These are phyloP conservation scores for Lactarius pseudohatsudake DNA, from an alignment of 768 basidiomycete species.

Conservation along the genomic window DNA sequence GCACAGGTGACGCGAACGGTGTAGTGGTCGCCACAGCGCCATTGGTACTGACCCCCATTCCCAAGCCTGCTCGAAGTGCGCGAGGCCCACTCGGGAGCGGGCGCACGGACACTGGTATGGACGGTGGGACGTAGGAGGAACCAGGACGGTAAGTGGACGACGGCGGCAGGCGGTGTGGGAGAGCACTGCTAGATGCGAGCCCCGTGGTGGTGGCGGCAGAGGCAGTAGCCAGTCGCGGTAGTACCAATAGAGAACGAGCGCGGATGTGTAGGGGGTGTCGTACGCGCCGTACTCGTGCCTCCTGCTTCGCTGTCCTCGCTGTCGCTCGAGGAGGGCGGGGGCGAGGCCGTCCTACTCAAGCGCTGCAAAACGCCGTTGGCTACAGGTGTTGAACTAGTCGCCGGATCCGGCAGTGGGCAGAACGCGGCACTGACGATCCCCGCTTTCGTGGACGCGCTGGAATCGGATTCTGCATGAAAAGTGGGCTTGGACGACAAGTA, in stretches of 20 bases:
- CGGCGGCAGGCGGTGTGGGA: slow-evolving; percentile 23
- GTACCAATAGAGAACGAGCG: slow-evolving; percentile 19
- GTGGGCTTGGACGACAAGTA: background rate
- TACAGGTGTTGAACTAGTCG: slow-evolving; percentile 9
- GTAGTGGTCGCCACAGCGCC: background rate
- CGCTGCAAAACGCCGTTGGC: slow-evolving; percentile 7
- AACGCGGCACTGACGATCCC: background rate
- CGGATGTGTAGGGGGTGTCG: slow-evolving; percentile 25
- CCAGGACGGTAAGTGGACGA: slow-evolving; percentile 27
- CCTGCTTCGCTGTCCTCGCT: slow-evolving; percentile 28
- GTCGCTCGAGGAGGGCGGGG: slow-evolving; percentile 14
- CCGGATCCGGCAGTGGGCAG: background rate
- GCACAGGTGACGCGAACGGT: background rate
- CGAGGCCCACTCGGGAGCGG: slow-evolving; percentile 30
- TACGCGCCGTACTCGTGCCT: background rate
- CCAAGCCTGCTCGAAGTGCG: slow-evolving; percentile 25
- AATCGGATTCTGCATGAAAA: background rate
- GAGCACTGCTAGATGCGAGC: slow-evolving; percentile 1
- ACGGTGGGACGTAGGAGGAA: slow-evolving; percentile 22
- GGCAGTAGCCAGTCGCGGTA: background rate
- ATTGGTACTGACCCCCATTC: background rate
- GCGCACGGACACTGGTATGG: slow-evolving; percentile 21
- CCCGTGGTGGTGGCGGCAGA: background rate
- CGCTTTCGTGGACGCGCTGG: slow-evolving; percentile 1
- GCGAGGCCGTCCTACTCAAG: slow-evolving; percentile 22